Evolutionary conservation across 176 grass and related monocot genomes (phyloP).

Genomic region (Cymbopogon citratus): DNA sequence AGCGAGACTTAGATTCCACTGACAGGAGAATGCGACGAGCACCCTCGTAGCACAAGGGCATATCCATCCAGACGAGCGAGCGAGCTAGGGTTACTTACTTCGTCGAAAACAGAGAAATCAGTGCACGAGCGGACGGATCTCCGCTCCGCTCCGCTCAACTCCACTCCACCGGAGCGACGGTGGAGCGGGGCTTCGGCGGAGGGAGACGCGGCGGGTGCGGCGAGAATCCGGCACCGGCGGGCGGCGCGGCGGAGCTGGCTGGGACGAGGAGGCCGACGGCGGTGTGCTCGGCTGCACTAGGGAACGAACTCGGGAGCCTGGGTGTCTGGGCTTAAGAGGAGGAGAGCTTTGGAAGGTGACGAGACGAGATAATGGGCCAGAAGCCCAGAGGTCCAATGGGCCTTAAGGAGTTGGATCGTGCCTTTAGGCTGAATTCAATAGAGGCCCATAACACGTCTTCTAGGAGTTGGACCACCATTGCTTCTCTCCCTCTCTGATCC

Average conservation of each 20-base stretch:
- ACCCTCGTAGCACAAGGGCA: background rate
- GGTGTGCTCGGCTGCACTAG: background rate
- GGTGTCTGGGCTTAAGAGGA: background rate
- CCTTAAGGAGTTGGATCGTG: too few species aligned
- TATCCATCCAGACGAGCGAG: background rate
- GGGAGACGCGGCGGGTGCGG: background rate
- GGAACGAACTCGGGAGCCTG: background rate
- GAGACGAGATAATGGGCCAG: too few species aligned
- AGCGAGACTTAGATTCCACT: background rate
- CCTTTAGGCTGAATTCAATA: too few species aligned
- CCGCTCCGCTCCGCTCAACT: background rate
- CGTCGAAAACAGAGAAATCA: background rate
- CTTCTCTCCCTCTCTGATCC: background rate
- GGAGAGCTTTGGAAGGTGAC: too few species aligned
- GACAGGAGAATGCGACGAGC: background rate
- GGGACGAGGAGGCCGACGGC: conserved; percentile 1
- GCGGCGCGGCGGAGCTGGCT: background rate
- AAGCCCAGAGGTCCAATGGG: too few species aligned
- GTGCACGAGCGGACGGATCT: background rate
- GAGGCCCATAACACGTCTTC: too few species aligned
- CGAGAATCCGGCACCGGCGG: background rate
- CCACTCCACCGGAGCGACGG: background rate
- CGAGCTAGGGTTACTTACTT: conserved; percentile 26
- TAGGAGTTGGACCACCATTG: too few species aligned
- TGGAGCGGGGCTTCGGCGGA: background rate